Percentiles rank a stretch among this genome's conserved stretches.
phyloP scores from a whole-genome alignment of 331 rosid genomes.

The Rosa hybrid region DNA sequence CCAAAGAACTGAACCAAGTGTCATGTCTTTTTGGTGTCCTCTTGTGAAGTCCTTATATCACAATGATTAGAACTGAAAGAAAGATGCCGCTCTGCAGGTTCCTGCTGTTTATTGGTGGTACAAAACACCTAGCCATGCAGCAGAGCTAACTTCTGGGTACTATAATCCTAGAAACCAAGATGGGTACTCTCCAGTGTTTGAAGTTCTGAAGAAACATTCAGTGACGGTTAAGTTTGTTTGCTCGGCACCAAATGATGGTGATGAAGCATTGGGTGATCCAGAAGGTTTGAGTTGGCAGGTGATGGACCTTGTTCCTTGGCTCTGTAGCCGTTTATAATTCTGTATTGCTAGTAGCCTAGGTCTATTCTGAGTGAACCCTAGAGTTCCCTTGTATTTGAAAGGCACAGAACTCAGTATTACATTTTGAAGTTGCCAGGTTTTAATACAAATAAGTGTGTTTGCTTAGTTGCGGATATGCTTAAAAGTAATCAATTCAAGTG shows the following conservation, averaged over 20 bases:
- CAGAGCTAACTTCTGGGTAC: constrained; percentile 95
- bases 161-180: constrained; percentile 91
- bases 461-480: background rate
- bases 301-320: constrained; percentile 20
- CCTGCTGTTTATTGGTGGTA: constrained; percentile 98
- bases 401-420: background rate
- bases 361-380: constrained; percentile 2
- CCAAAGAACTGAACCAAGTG: background rate
- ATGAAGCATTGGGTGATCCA: constrained; percentile 80
- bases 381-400: background rate
- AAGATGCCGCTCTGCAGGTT: constrained; percentile 54
- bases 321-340: constrained; percentile 10
- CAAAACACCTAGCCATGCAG: constrained; percentile 89
- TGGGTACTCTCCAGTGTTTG: constrained; percentile 89
- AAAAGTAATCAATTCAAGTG: background rate
- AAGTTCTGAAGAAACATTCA: constrained; percentile 69
- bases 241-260: constrained; percentile 64
- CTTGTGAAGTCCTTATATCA: background rate
- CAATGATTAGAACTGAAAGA: constrained; percentile 17
- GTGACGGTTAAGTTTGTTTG: constrained; percentile 83
- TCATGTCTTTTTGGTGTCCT: background rate
- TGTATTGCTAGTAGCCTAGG: constrained; percentile 20
- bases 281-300: constrained; percentile 98
- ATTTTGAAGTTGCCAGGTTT: background rate
- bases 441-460: background rate